Base-by-base conservation (phyloP, 2,329 filamentous ascomycete species). In the Neonectria coccinea region DNA sequence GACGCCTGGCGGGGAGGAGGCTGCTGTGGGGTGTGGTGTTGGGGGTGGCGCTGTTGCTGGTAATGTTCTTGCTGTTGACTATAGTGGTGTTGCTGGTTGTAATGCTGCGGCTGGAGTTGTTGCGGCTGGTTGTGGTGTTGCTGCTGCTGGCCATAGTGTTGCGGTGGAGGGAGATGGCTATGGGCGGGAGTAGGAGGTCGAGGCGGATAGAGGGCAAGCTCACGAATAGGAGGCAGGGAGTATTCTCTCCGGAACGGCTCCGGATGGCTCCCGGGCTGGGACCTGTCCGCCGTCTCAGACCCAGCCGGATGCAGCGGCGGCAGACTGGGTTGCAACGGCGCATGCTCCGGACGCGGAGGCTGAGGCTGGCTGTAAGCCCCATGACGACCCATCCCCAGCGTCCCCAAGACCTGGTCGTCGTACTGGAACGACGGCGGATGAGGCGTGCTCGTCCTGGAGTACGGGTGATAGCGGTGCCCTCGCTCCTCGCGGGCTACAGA, bases 391-490 rank as follows among this genome's bases (percentile, higher is more conserved):
- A 16, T 10, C 22, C 25, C 39, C 11, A 29, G 36, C 18, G 27
- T 11, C 22, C 27, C n/a, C 18, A 12, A 14, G n/a, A 18, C 33
- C 10, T 29, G 39, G 29, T 36, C 14, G 25, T 53, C 20, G 27
- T 47, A 9, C 18, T 27, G 27, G 12, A n/a, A 22, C 22, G 29
- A 2, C 12, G 41, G 27, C 27, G 22, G 39, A 16, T 20, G 41
- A 18, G 25, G 25, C 3, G 31, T 39, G 31, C 8, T 5, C 4
- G 10, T 11, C 9, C 22, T 41, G 6, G 14, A 6, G 22, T 55
- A 60, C 16, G 57, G 57, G 33, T 60, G 50, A 16, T 54, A 33
- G 5, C 50, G 50, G 42, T 29, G 53, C 4, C 51, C 42, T 18
- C 33, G 45, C 1, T 55, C 31, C 12, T 33, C 36, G 11, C 53